Evolutionary conservation across 257 asterid species (phyloP).

Genomic region (Scutellaria barbata): DNA sequence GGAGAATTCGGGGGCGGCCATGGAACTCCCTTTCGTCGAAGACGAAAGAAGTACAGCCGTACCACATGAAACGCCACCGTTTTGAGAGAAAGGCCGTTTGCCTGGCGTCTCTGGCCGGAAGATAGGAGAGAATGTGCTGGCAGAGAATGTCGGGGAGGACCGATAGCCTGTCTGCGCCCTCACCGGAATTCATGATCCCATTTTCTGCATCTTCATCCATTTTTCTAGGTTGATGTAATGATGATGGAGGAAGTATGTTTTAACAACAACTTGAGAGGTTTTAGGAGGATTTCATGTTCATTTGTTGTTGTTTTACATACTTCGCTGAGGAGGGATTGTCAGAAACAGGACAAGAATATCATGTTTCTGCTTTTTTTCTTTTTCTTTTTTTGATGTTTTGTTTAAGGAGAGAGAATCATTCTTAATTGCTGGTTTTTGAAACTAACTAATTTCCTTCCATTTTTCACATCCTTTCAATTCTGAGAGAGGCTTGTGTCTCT

Average conservation of each 20-base stretch:
- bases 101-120: slow-evolving; percentile 40
- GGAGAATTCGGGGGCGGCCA: slow-evolving; percentile 30
- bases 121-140: slow-evolving; percentile 36
- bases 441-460: neutral
- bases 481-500: too few species aligned
- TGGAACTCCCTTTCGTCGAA: slow-evolving; percentile 41
- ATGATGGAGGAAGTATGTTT: slow-evolving; percentile 29
- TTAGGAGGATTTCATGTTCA: slow-evolving; percentile 12
- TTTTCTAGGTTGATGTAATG: neutral
- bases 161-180: slow-evolving; percentile 34
- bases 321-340: slow-evolving; percentile 3
- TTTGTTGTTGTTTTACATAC: slow-evolving; percentile 30
- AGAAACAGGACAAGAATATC: neutral
- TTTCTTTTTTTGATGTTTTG: too few species aligned
- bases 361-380: neutral
- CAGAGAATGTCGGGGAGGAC: slow-evolving; percentile 41
- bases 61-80: slow-evolving; percentile 46
- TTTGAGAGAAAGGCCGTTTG: slow-evolving; percentile 38
- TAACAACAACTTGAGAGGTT: slow-evolving; percentile 29
- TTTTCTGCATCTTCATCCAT: neutral
- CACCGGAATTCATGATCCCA: neutral
- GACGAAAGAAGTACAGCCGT: slow-evolving; percentile 27
- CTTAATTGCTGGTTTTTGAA: slow-evolving; percentile 24
- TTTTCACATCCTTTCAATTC: slow-evolving; percentile 14
- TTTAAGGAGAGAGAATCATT: slow-evolving; percentile 20